Evolutionary conservation across 192 early-diverging fungal genomes (phyloP), one percentile per base, ranked within the genome.

Genomic region (Helicostylum pulchrum): DNA sequence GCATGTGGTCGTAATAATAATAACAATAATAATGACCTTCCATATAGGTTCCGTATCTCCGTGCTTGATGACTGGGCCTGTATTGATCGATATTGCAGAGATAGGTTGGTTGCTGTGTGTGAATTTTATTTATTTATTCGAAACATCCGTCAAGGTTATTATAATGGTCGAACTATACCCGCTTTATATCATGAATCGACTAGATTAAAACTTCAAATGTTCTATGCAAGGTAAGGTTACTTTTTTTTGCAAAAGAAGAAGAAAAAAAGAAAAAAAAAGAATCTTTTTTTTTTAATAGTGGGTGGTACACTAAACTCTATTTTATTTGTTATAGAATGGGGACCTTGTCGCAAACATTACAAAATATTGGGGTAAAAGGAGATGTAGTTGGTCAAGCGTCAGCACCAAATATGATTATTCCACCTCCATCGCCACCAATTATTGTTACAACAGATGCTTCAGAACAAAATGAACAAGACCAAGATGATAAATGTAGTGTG

Each of bases 81-180:
- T 50, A 82, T 90, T 58, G 90, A 90, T 69, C 78, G 81, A 15
- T 85, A 87, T 65, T 98, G 96, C 71, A 92, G 93, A 30, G 96
- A 97, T 76, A 81, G 95, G 11, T 67, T 98, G 19, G 90, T 95
- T 3, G 89, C 94, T 12, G 92, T 90, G 12, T 90, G 91, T 64
- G 94, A 97, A 62, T 98, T 98, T 64, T 98, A 96, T 77, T 84
- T 88, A 39, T 97, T 97, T 79, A 80, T 95, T 45, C 85, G 93
- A 30, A 90, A 95, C 64, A 73, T 97, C 48, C 87, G 92, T 58
- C 91, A 91, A 65, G 94, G 96, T 1, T 81, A 91, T 20, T 96
- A 89, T 74, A 79, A 84, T 31, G 83, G 80, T 53, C 85, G 92
- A 21, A 70, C 82, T 0, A 76, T 84, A n/a, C 83, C 85, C 62